Evolutionary conservation across 768 basidiomycete genomes (phyloP), one percentile per base, ranked within the genome.

Genomic region (Boletus huronensis): DNA sequence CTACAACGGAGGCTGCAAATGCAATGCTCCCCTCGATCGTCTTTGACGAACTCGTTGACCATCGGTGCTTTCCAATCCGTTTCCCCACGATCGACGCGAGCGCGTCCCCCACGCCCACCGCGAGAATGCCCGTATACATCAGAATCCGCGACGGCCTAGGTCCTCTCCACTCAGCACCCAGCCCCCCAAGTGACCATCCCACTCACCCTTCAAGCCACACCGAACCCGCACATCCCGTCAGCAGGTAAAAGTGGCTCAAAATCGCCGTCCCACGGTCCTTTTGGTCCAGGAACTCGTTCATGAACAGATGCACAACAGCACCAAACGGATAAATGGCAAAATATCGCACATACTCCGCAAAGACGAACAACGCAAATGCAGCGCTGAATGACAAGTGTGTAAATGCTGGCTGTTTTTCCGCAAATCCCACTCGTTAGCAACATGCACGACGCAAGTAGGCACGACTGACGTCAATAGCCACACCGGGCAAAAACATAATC

Each of bases 321-420:
- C 94, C 93, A 63, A 98, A 90, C 3, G 97, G 97, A 74, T 97
- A 98, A 46, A 99, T 82, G 35, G 97, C 97, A 72, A 98, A 99
- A 72, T 98, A 99, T 54, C 97, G 91, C 59, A 98, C 83, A 75
- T 98, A 98, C 75, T 99, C 97, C 53, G 91, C 86, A 69, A 99
- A 98, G 23, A 86, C 91, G 76, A 99, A 98, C 59, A 93, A 71
- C 9, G 97, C 87, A 71, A 99, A 98, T 2, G 96, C 96, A 19
- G 84, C 87, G 63, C 91, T 95, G 75, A 99, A 97, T 9, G 94
- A 85, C 41, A 98, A 75, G 70, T 98, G 95, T 31, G 91, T 87
- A 73, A 99, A 99, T 2, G 96, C 95, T 23, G 97, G 95, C 95
- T 98, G 72, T 54, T 53, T 53, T 45, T 32, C 5, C 31, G 11